Percentiles rank a stretch among this genome's conserved stretches.
Evolutionary conservation across 805 yeast species (phyloP).

Genomic region (Wickerhamomyces strasburgensis): DNA sequence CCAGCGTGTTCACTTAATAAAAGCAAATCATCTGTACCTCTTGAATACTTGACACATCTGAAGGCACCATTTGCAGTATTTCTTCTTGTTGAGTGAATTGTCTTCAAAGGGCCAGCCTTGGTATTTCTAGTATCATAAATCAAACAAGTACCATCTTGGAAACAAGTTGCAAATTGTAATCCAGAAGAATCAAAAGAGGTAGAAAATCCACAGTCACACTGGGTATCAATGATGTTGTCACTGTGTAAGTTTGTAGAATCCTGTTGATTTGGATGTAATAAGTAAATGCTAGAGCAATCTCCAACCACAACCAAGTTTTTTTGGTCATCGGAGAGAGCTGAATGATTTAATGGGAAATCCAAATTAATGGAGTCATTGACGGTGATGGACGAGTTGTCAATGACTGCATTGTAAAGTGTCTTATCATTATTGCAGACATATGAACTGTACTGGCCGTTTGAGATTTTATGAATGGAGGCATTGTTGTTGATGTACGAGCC

Average conservation of each 20-base stretch:
- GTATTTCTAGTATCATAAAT: conserved; percentile 72
- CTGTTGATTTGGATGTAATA: conserved; percentile 38
- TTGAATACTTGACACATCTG: conserved; percentile 55
- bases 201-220: conserved; percentile 79
- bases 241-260: conserved; percentile 24
- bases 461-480: conserved; percentile 47
- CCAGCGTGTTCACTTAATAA: conserved; percentile 82
- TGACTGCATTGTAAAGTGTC: conserved; percentile 58
- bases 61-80: conserved; percentile 57
- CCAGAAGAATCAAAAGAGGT: conserved; percentile 77
- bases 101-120: conserved; percentile 42
- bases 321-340: conserved; percentile 60
- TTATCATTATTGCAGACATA: conserved; percentile 83
- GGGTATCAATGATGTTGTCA: conserved; percentile 44
- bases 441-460: conserved; percentile 45
- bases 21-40: conserved; percentile 69
- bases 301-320: conserved; percentile 66
- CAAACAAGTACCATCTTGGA: conserved; percentile 79
- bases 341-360: conserved; percentile 70
- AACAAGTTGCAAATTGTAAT: conserved; percentile 65
- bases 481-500: conserved; percentile 85
- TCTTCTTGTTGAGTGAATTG: conserved; percentile 56
- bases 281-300: conserved; percentile 62
- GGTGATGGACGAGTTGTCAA: conserved; percentile 43
- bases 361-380: conserved; percentile 41